These are phyloP conservation scores for Alloascoidea hylecoeti DNA, from an alignment of 805 yeast genomes.

Conservation along the genomic window DNA sequence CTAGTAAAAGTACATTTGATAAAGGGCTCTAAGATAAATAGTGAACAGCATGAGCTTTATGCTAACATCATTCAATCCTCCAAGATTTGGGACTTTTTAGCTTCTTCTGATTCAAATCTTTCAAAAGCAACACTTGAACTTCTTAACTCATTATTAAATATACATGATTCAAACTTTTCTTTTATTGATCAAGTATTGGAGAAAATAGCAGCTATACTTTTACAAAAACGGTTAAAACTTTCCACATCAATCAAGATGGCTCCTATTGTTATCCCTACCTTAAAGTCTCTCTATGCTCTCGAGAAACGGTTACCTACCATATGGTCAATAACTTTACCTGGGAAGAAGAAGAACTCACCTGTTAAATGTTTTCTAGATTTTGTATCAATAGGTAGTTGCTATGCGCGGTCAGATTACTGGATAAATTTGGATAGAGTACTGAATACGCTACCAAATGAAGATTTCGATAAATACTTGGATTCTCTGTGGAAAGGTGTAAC, in stretches of 20 bases:
- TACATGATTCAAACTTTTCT: not conserved
- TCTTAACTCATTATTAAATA: conserved; percentile 15
- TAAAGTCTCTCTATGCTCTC: not conserved
- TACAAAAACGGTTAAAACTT: not conserved
- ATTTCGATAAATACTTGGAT: no score
- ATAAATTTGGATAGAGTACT: no score
- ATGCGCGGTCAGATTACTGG: no score
- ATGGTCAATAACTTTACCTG: not conserved
- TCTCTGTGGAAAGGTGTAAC: no score
- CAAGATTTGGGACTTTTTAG: conserved; percentile 28
- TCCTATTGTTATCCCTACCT: not conserved
- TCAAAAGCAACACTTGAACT: conserved; percentile 26
- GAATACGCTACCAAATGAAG: no score
- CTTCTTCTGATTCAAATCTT: conserved; percentile 23
- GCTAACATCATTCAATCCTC: conserved; percentile 24
- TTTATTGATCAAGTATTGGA: not conserved
- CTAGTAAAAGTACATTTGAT: conserved; percentile 11
- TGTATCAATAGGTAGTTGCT: no score
- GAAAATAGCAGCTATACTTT: not conserved
- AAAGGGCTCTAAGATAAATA: conserved; percentile 10
- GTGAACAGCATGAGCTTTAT: conserved; percentile 11
- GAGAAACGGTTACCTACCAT: no score
- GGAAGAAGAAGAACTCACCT: no score
- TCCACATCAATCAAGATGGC: not conserved
- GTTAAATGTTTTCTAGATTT: no score